Conservation (phyloP, 805 yeast species). For the Sporopachydermia quercuum region DNA sequence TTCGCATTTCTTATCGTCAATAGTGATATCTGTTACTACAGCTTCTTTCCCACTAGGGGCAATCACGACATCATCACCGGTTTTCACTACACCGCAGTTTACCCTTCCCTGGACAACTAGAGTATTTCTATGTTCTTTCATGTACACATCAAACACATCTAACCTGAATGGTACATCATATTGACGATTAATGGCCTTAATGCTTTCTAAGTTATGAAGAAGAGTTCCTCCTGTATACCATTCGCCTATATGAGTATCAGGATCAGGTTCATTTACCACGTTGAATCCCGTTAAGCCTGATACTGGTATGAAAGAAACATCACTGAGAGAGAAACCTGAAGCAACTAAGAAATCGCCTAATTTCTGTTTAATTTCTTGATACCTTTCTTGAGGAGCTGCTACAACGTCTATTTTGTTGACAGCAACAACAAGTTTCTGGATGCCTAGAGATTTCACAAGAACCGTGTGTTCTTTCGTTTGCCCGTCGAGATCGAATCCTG, state of each 20-base stretch:
- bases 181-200: slow-evolving; percentile 13
- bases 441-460: slow-evolving; percentile 51
- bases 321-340: slow-evolving; percentile 29
- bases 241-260: slow-evolving; percentile 17
- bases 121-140: slow-evolving; percentile 32
- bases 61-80: slow-evolving; percentile 47
- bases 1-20: slow-evolving; percentile 14
- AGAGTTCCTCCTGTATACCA: slow-evolving; percentile 37
- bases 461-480: slow-evolving; percentile 71
- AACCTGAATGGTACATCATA: slow-evolving; percentile 25
- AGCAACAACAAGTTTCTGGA: slow-evolving; percentile 43
- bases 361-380: slow-evolving; percentile 32
- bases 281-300: slow-evolving; percentile 59
- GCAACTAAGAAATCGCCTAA: slow-evolving; percentile 37
- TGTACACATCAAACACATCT: slow-evolving; percentile 47
- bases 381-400: slow-evolving; percentile 40
- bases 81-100: slow-evolving; percentile 51
- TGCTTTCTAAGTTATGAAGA: slow-evolving; percentile 18
- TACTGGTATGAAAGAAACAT: slow-evolving; percentile 44
- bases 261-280: slow-evolving; percentile 31
- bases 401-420: slow-evolving; percentile 60
- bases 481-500: slow-evolving; percentile 52
- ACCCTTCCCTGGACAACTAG: slow-evolving; percentile 50
- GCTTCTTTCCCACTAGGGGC: slow-evolving; percentile 32
- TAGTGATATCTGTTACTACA: slow-evolving; percentile 10